A percentile compares a stretch with the other conserved stretches of the same genome.
Evolutionary conservation across 768 basidiomycete genomes (phyloP).

Genomic region (Kondoa subrosea): DNA sequence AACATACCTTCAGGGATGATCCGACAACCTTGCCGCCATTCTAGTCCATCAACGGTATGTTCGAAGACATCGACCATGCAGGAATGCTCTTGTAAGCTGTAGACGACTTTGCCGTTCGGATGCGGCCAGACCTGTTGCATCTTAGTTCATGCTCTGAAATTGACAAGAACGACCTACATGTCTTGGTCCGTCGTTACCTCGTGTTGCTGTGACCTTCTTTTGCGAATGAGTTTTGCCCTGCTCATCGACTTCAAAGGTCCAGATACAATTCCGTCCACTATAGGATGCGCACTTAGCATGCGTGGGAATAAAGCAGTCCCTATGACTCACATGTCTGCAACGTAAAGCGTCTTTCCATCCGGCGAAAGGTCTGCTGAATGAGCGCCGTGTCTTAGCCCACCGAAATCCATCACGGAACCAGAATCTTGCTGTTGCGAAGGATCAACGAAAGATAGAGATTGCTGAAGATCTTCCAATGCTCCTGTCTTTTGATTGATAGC

Average conservation of each 20-base stretch:
- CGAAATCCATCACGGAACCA: conserved; percentile 26
- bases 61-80: conserved; percentile 18
- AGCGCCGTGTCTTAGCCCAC: conserved; percentile 27
- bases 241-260: conserved; percentile 23
- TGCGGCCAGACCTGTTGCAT: conserved; percentile 22
- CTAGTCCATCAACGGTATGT: conserved; percentile 10
- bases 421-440: conserved; percentile 8
- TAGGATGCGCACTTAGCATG: not conserved
- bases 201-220: conserved; percentile 22
- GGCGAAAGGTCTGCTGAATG: conserved; percentile 27
- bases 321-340: conserved; percentile 28
- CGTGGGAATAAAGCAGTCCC: not conserved
- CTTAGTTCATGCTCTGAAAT: not conserved
- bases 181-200: conserved; percentile 26
- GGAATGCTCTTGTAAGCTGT: conserved; percentile 28
- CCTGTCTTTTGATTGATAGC: conserved; percentile 20
- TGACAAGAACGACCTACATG: conserved; percentile 14
- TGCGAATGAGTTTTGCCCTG: conserved; percentile 10
- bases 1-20: conserved; percentile 22
- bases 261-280: conserved; percentile 29
- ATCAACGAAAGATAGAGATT: conserved; percentile 16
- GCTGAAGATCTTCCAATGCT: conserved; percentile 1
- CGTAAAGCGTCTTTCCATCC: conserved; percentile 27
- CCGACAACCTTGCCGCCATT: conserved; percentile 19
- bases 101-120: conserved; percentile 27